Evolutionary conservation across 352 stramenopile species (phyloP), one percentile per base, ranked within the genome.

Genomic region (Phytophthora hybrid): DNA sequence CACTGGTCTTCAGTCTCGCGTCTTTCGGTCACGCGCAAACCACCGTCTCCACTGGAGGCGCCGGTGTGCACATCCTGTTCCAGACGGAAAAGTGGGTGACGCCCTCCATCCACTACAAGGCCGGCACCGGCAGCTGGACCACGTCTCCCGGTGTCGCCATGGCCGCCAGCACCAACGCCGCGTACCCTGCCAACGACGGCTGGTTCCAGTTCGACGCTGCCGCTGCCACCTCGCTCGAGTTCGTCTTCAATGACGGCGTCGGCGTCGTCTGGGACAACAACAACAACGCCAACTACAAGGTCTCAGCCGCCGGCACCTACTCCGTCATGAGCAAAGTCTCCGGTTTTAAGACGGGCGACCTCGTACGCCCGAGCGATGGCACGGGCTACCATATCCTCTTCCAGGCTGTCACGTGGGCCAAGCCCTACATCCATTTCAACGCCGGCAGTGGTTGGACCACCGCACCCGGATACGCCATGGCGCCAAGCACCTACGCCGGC

Each of bases 351-450:
- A 71, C 75, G n/a, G 67, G 71, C 23, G 63, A 70, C 23, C 66
- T 76, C 14, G 58, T 81, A 21, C 70, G 75, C 19, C 71, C 62
- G 21, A 73, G 52, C 26, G 71, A 78, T 21, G 71, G 66, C 26
- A 81, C 70, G 8, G 74, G 66, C 26, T 73, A 71, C 51, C 67
- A 77, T 9, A 73, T 82, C 23, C 66, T 82, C 58, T 82, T 79
- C 46, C 66, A 77, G 63, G 16, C 59, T 19, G 46, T 62, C 37
- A 67, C 44, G 18, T 86, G 79, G 79, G 32, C 69, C 16, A 56
- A 76, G 37, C 66, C 76, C 4, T 80, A 81, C 73, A 80, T 86
- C 31, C 79, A 85, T 66, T 87, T 74, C 60, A 79, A 71, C 34
- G 66, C 69, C 37, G 76, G 78, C 21, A 76, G 55, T 5, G 66